These are phyloP conservation scores for Endoconidiophora laricicola DNA, from an alignment of 2,329 filamentous ascomycete genomes.

Conservation along the genomic window DNA sequence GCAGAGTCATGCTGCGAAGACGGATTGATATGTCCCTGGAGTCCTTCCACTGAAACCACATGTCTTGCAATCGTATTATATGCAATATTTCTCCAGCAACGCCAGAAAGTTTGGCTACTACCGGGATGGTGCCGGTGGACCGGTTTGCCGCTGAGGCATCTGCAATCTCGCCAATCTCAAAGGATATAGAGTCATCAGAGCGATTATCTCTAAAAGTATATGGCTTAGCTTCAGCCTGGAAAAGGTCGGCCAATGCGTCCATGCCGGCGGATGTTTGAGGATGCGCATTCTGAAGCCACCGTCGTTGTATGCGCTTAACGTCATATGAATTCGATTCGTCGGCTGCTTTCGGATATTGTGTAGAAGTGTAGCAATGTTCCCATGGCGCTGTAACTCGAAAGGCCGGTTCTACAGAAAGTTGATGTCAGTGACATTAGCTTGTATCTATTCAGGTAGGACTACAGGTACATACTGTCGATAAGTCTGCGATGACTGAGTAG, in stretches of 20 bases:
- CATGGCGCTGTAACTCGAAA: constrained; percentile 7
- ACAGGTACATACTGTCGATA: constrained; percentile 1
- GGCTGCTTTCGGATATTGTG: background rate
- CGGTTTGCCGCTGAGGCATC: constrained; percentile 21
- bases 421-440: background rate
- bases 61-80: constrained; percentile 32
- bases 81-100: constrained; percentile 40
- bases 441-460: no score
- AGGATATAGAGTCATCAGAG: constrained; percentile 15
- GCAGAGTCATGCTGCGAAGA: constrained; percentile 26
- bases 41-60: constrained; percentile 37
- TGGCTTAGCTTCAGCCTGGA: constrained; percentile 21
- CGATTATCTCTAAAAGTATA: background rate
- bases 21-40: constrained; percentile 30
- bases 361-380: constrained; percentile 12
- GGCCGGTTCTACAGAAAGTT: constrained; percentile 3
- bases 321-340: background rate
- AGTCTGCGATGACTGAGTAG: constrained; percentile 3
- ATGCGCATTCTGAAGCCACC: constrained; percentile 34
- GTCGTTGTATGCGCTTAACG: constrained; percentile 21
- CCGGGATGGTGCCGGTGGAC: constrained; percentile 18
- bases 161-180: constrained; percentile 40
- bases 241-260: constrained; percentile 18
- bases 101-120: constrained; percentile 36
- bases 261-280: constrained; percentile 32